Base-by-base conservation (phyloP, 2,329 filamentous ascomycete species). In the Aspergillus terreus region DNA sequence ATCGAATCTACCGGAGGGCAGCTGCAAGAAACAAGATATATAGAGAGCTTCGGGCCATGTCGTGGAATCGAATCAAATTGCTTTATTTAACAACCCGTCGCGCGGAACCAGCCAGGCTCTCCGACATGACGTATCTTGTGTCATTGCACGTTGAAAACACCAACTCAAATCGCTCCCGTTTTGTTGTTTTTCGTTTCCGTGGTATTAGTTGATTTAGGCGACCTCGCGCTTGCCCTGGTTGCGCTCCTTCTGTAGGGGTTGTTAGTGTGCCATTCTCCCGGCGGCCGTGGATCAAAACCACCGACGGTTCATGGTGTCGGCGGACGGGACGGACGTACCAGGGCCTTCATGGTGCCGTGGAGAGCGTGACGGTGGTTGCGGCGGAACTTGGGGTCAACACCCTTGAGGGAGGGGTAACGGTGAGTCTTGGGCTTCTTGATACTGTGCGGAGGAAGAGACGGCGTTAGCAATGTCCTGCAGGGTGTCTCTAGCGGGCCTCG, bases 361-460 rank as follows among this genome's bases (percentile, higher is more conserved):
- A 97, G 91, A 78, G 94, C 94, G 85, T 99, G 92, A 83, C 91
- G 90, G 84, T 99, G 94, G 85, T 99, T 99, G 81, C 94, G 88
- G 79, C 94, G 88, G 85, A 99, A 99, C 87, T 99, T 99, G 76
- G 94, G 92, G 82, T 99, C 94, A 77, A 90, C 94, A 71, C 94
- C 94, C 77, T 96, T 96, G 73, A 99, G 87, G 69, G 92, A 97
- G 64, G 94, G 94, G 83, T 99, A 99, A 83, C 94, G 86, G 80
- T 92, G 86, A 75, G 94, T 97, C 86, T 96, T 96, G 64, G 94
- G 94, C 88, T 96, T 97, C 88, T 97, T 97, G 86, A 99, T 99
- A 82, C 92, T 96, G 76, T 67, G 61, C 46, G 45, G 14, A 44
- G 49, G 52, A 27, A 17, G 6, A n/a, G 60, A 23, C 6, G 53